Evolutionary conservation across 2,329 filamentous ascomycete genomes (phyloP).

Genomic region (Fusarium pseudonygamai): DNA sequence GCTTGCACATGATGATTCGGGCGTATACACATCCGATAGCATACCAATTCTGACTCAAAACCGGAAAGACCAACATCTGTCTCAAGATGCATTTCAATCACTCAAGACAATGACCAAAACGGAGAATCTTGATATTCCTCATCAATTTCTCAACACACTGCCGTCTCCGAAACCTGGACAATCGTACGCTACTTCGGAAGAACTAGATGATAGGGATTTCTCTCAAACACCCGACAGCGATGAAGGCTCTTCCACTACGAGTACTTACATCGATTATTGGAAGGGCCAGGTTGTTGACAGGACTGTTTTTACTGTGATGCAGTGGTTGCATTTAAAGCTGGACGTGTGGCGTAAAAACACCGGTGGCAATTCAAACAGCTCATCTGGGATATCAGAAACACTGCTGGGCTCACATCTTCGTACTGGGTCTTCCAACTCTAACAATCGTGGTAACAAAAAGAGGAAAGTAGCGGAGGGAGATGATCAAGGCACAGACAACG

Average conservation of each 20-base stretch:
- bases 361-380: neutral
- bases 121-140: accelerated
- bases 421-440: accelerated
- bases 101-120: neutral
- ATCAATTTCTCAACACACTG: neutral
- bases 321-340: neutral
- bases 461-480: neutral
- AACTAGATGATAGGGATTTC: neutral
- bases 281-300: accelerated
- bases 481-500: neutral
- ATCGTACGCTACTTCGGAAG: neutral
- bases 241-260: accelerated
- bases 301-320: neutral
- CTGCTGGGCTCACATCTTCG: accelerated
- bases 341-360: neutral
- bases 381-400: neutral
- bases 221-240: neutral
- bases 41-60: too few species aligned
- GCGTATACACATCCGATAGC: too few species aligned
- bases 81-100: too few species aligned
- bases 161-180: neutral
- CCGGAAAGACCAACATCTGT: too few species aligned
- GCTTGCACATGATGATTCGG: too few species aligned
- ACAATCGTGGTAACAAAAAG: neutral
- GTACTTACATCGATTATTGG: accelerated